Conservation (phyloP, 208 protist species). For the Leishmania tropica region DNA sequence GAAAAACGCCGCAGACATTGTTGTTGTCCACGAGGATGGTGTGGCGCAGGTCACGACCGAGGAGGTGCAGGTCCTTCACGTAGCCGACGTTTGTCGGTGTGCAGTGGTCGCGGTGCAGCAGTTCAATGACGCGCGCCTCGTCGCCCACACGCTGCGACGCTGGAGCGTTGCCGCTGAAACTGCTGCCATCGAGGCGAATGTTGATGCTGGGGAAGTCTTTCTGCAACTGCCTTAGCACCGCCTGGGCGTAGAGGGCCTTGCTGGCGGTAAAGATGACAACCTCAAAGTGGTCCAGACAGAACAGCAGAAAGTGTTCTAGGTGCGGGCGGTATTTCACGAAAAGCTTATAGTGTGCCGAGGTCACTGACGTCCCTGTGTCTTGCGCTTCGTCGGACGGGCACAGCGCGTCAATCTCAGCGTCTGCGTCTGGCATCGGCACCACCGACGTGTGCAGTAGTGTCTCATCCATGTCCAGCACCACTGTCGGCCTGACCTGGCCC, state of each 20-base stretch:
- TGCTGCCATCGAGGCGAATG: constrained; percentile 7
- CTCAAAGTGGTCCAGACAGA: constrained; percentile 44
- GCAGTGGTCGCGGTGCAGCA: constrained; percentile 67
- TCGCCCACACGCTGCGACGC: neutral
- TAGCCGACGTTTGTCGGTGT: constrained; percentile 52
- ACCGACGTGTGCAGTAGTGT: constrained; percentile 57
- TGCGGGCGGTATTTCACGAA: constrained; percentile 54
- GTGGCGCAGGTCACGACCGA: constrained; percentile 53
- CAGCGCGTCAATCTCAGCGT: constrained; percentile 27
- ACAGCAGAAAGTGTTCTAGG: constrained; percentile 42
- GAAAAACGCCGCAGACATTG: constrained; percentile 50
- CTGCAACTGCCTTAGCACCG: constrained; percentile 46
- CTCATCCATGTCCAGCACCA: constrained; percentile 65
- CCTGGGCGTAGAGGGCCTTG: constrained; percentile 39
- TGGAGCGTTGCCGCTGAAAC: neutral
- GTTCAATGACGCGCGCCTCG: constrained; percentile 18
- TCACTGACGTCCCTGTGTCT: neutral
- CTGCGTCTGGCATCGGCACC: constrained; percentile 34
- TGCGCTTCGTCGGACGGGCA: constrained; percentile 7
- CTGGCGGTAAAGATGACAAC: constrained; percentile 71
- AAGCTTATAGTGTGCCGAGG: constrained; percentile 15
- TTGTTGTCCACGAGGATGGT: constrained; percentile 69
- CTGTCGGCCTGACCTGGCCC: constrained; percentile 14
- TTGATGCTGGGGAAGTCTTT: constrained; percentile 30
- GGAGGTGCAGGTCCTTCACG: constrained; percentile 69